Evolutionary conservation across 805 yeast species (phyloP), one percentile per base, ranked within the genome.

Genomic region (Lipomyces yamadae): DNA sequence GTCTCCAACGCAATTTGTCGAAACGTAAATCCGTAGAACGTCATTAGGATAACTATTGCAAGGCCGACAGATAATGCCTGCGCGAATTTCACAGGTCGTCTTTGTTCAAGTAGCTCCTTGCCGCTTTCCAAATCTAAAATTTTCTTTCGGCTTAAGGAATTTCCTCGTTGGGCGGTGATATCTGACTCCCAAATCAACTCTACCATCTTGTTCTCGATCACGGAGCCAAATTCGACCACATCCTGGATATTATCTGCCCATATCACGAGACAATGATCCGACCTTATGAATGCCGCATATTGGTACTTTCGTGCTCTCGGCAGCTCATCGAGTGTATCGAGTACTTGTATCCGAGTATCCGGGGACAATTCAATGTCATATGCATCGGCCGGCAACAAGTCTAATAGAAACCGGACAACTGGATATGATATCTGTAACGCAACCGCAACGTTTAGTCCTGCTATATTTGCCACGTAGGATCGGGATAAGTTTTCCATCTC

Each of bases 21-120:
- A 53, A 62, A 53, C 65, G 62, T 58, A 24, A 65, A 60, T 5
- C 68, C 68, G 52, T 62, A 53, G 29, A 65, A 65, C 10, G 63
- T 58, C 54, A 65, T 50, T 15, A 65, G 48, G 1, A 65, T 29
- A 29, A 59, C 4, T 13, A 65, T 48, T 7, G 68, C 65, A 8
- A 63, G 42, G 15, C 55, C 57, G 55, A 63, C 62, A 29, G 59
- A 58, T 7, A 58, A 4, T 7, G 58, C 61, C 35, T 63, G 66
- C 33, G 58, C 4, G 10, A 58, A 8, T 33, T 15, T 8, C 10
- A 63, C 53, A 18, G 61, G 66, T 2, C 66, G 58, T 18, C 24
- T 7, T 4, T 42, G 10, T 8, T 42, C 48, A 42, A 42, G 48
- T 10, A 42, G 48, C 29, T 15, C 24, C 10, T 42, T 4, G 11